These are phyloP conservation scores for Telopea speciosissima DNA, from an alignment of 177 flowering plant species.

Conservation along the genomic window DNA sequence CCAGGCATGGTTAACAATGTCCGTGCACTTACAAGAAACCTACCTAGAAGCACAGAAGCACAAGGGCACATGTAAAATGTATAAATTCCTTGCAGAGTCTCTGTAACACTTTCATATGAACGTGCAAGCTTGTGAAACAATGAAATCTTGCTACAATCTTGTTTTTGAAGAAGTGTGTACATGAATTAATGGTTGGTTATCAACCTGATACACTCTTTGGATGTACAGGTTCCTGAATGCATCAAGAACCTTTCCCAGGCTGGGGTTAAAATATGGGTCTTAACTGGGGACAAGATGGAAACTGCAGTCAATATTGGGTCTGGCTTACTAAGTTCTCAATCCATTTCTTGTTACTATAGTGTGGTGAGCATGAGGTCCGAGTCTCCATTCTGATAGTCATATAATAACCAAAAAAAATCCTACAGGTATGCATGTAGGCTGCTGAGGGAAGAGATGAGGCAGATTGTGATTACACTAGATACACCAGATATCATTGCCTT, in stretches of 20 bases:
- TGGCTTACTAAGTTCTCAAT: constrained; percentile 6
- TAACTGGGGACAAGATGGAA: constrained; percentile 90
- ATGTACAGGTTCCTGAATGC: constrained; percentile 72
- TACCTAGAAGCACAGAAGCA: too few species aligned
- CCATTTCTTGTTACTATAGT: constrained; percentile 2
- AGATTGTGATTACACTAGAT: constrained; percentile 63
- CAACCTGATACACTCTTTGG: neutral
- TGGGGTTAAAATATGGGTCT: constrained; percentile 78
- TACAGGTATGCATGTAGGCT: constrained; percentile 81
- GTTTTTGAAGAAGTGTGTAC: neutral
- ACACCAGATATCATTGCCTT: constrained; percentile 45
- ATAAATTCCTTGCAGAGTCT: neutral
- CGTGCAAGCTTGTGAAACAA: neutral
- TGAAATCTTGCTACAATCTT: too few species aligned
- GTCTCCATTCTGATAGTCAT: constrained; percentile 4
- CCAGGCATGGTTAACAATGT: too few species aligned
- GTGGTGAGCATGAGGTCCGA: neutral
- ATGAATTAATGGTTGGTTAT: neutral
- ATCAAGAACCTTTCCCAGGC: constrained; percentile 71
- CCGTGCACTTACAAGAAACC: too few species aligned
- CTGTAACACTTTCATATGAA: neutral
- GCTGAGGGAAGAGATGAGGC: constrained; percentile 68
- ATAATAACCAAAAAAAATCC: constrained; percentile 12
- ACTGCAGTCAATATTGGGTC: constrained; percentile 95
- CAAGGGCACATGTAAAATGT: neutral